phyloP scores from a whole-genome alignment of 208 protist genomes.

The Endotrypanum monterogeii region DNA sequence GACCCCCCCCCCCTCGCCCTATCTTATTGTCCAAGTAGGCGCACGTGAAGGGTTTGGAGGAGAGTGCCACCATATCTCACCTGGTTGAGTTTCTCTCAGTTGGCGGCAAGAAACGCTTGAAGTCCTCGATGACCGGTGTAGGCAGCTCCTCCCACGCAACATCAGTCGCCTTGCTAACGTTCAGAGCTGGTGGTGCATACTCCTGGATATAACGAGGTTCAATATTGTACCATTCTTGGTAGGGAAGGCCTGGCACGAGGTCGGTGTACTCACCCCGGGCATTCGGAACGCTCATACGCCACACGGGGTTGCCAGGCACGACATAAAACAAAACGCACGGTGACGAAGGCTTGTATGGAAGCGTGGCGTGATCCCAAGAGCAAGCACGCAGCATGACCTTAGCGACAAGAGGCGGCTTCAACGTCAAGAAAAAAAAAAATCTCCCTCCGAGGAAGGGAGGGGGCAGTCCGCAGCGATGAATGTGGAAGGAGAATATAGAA shows the following conservation, averaged over 20 bases:
- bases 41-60: not conserved
- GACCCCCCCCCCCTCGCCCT: no score
- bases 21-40: not conserved
- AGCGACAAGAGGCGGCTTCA: slow-evolving; percentile 12
- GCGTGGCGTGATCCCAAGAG: slow-evolving; percentile 67
- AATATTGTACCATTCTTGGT: slow-evolving; percentile 47
- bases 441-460: not conserved
- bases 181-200: slow-evolving; percentile 52
- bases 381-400: slow-evolving; percentile 25
- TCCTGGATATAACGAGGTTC: slow-evolving; percentile 44
- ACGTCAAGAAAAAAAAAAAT: not conserved
- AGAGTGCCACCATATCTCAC: not conserved
- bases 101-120: slow-evolving; percentile 23
- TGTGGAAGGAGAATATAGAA: not conserved
- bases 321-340: slow-evolving; percentile 83
- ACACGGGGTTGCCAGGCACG: slow-evolving; percentile 67
- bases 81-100: not conserved
- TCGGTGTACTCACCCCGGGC: slow-evolving; percentile 70
- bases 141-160: slow-evolving; percentile 41
- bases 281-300: slow-evolving; percentile 69
- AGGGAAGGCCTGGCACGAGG: slow-evolving; percentile 78
- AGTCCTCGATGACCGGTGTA: slow-evolving; percentile 20
- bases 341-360: slow-evolving; percentile 58
- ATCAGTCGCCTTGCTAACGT: slow-evolving; percentile 22
- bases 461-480: not conserved